Evolutionary conservation across 192 early-diverging fungal species (phyloP).

Genomic region (Backusella macrospora): DNA sequence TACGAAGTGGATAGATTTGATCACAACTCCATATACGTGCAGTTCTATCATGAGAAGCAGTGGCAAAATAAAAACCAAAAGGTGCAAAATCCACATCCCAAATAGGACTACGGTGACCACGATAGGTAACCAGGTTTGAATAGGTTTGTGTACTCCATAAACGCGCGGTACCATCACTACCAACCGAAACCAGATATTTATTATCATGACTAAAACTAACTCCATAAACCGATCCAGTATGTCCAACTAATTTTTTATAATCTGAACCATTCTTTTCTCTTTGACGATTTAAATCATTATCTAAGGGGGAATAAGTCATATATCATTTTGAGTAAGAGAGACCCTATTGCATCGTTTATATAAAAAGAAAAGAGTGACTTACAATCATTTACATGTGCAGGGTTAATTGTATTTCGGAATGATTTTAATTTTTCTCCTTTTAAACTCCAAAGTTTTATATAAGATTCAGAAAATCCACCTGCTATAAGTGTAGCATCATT

Average conservation of each 20-base stretch:
- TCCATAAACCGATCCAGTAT: slow-evolving; percentile 90
- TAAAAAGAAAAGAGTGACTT: not conserved
- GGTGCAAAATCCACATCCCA: slow-evolving; percentile 96
- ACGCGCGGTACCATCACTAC: slow-evolving; percentile 90
- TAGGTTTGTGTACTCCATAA: slow-evolving; percentile 93
- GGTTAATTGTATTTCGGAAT: slow-evolving; percentile 26
- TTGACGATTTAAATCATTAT: slow-evolving; percentile 10
- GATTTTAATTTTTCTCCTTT: slow-evolving; percentile 67
- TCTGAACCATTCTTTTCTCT: slow-evolving; percentile 60
- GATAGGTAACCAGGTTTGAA: slow-evolving; percentile 90
- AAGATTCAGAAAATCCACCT: slow-evolving; percentile 94
- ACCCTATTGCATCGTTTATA: no score
- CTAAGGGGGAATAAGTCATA: not conserved
- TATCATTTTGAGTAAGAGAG: not conserved
- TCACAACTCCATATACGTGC: slow-evolving; percentile 98
- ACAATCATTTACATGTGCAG: slow-evolving; percentile 29
- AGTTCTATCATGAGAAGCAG: slow-evolving; percentile 92
- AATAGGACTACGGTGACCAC: slow-evolving; percentile 95
- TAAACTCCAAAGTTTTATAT: slow-evolving; percentile 91
- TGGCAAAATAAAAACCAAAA: slow-evolving; percentile 96
- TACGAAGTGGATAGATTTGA: slow-evolving; percentile 92
- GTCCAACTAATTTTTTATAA: slow-evolving; percentile 77
- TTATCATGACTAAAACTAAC: slow-evolving; percentile 85
- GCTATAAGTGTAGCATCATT: slow-evolving; percentile 82
- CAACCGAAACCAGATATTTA: slow-evolving; percentile 82